Percentiles rank a stretch among this genome's conserved stretches.
Evolutionary conservation across 2,329 filamentous ascomycete species (phyloP).

Genomic region (Dactylonectria estremocensis): DNA sequence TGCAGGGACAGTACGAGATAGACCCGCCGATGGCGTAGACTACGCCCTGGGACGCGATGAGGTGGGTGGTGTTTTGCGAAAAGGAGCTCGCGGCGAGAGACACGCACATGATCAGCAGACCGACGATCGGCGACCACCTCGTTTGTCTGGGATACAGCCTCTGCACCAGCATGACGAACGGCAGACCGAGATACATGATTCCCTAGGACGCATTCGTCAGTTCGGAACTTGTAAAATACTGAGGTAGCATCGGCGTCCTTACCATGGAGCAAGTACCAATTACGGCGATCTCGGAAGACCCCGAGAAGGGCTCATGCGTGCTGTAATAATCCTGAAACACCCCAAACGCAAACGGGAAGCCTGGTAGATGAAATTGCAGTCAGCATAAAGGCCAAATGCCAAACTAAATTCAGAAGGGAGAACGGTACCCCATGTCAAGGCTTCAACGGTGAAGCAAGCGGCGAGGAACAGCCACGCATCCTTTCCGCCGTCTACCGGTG

Average conservation of each 20-base stretch:
- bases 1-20: slow-evolving; percentile 69
- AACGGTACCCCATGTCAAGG: slow-evolving; percentile 52
- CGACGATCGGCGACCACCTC: slow-evolving; percentile 60
- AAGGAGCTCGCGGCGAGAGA: slow-evolving; percentile 68
- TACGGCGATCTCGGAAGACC: slow-evolving; percentile 68
- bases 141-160: slow-evolving; percentile 59
- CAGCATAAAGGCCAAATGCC: neutral
- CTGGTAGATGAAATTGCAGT: slow-evolving; percentile 52
- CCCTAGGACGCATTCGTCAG: slow-evolving; percentile 54
- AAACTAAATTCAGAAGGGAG: neutral
- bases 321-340: slow-evolving; percentile 81
- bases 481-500: slow-evolving; percentile 52
- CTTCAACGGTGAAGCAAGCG: slow-evolving; percentile 52
- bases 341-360: slow-evolving; percentile 78
- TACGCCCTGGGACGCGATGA: slow-evolving; percentile 74
- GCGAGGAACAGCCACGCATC: slow-evolving; percentile 54
- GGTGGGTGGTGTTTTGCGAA: slow-evolving; percentile 64
- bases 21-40: slow-evolving; percentile 72
- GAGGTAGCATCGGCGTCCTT: slow-evolving; percentile 20
- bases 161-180: slow-evolving; percentile 64
- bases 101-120: slow-evolving; percentile 67
- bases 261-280: slow-evolving; percentile 77
- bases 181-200: slow-evolving; percentile 69
- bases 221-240: neutral
- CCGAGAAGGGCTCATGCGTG: slow-evolving; percentile 70